Percentiles rank a stretch among this genome's conserved stretches.
phyloP scores from a whole-genome alignment of 495 filamentous ascomycete genomes.

The Glonium stellatum region DNA sequence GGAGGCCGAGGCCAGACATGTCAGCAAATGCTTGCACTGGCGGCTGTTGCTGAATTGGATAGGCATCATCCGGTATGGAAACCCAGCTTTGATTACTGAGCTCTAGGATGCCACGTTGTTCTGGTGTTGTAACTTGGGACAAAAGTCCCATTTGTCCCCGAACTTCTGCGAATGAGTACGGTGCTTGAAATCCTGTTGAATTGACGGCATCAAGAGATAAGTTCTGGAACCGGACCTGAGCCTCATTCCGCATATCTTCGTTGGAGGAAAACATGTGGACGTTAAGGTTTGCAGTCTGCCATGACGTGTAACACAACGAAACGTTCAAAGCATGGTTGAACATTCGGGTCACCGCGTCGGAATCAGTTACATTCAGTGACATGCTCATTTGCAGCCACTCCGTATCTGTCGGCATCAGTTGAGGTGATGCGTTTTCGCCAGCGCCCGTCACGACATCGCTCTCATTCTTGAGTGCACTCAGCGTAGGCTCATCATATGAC shows the following conservation, averaged over 20 bases:
- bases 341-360: background rate
- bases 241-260: background rate
- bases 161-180: background rate
- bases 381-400: background rate
- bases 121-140: background rate
- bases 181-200: background rate
- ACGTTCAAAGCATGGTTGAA: background rate
- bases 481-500: background rate
- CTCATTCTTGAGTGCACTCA: background rate
- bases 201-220: background rate
- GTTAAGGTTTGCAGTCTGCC: background rate
- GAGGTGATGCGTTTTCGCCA: background rate
- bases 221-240: background rate
- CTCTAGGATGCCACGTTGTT: background rate
- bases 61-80: background rate
- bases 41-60: background rate
- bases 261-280: background rate
- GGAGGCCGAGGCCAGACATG: background rate
- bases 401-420: background rate
- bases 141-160: background rate
- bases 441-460: background rate
- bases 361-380: background rate
- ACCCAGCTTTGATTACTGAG: background rate
- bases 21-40: background rate
- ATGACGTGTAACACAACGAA: background rate